Base-by-base conservation (phyloP, 345 rosid species). In the Clarkia xantiana region DNA sequence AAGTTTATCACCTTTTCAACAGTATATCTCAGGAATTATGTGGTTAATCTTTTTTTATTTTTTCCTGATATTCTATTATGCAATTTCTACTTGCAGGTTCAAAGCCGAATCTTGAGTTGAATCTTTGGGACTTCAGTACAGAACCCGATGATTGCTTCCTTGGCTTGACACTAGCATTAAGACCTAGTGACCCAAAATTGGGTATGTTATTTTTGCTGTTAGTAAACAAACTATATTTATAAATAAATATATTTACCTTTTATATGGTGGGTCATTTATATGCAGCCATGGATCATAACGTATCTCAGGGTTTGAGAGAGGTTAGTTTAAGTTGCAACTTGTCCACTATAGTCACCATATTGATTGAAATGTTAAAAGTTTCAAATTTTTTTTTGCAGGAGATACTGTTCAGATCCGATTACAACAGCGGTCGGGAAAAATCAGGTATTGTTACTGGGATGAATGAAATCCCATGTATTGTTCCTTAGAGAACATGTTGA, bases 51-150 rank as follows among this genome's bases (percentile, higher is more conserved):
- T 29, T 10, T 29, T 43, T 14, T 0, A 12, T n/a, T 59, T 45
- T 6, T 10, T 6, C 36, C 6, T 49, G 18, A 23, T 14, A n/a
- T 25, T 49, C 16, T 14, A 12, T 10, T 49, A 23, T 34, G 18
- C 6, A 11, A 25, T 12, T 12, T 40, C 53, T 18, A 47, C 0
- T 49, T 58, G 53, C 76, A 82, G 93, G 73, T 47, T 52, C 78
- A 15, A 74, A 66, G 71, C 97, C 94, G 65, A 89, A 82, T 70
- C 97, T 89, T 36, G 97, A 89, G 77, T 67, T 89, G 69, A 89
- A 80, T 59, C 81, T 89, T 25, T 84, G 97, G 95, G 77, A 82
- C 79, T 89, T 89, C 40, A 75, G 78, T 61, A 62, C 76, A 48
- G 75, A 84, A 71, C 67, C 83, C 47, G 93, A 89, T 55, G 97